These are phyloP conservation scores for Nothophoma quercina DNA, from an alignment of 2,329 filamentous ascomycete genomes.

Conservation along the genomic window DNA sequence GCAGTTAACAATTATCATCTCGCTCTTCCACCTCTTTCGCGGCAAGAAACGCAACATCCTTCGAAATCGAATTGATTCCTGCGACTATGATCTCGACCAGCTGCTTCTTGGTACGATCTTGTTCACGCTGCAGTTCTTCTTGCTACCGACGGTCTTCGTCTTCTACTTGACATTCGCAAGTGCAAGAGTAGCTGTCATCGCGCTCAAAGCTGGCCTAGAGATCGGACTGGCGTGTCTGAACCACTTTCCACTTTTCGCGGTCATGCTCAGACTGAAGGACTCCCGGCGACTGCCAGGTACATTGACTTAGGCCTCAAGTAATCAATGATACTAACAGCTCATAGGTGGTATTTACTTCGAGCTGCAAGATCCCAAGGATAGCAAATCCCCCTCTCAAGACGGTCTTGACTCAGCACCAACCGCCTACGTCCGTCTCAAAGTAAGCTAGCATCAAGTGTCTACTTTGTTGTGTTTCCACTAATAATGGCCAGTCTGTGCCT, in stretches of 20 bases:
- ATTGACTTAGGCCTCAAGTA: constrained; percentile 15
- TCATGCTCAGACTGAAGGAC: constrained; percentile 96
- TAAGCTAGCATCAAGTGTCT: constrained; percentile 46
- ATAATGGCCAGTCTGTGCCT: constrained; percentile 70
- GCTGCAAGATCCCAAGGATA: constrained; percentile 73
- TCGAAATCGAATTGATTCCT: constrained; percentile 96
- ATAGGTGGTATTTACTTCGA: constrained; percentile 85
- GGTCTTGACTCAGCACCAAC: constrained; percentile 62
- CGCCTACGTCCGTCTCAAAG: constrained; percentile 87
- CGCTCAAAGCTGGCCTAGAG: constrained; percentile 88
- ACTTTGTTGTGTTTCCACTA: neutral
- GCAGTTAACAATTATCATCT: constrained; percentile 96
- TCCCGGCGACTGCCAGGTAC: constrained; percentile 83
- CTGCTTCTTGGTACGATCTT: constrained; percentile 94
- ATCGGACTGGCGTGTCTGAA: constrained; percentile 93
- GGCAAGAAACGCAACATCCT: constrained; percentile 98
- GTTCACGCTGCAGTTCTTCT: constrained; percentile 93
- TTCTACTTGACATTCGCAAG: constrained; percentile 97
- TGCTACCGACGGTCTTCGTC: constrained; percentile 92
- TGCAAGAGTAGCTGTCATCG: constrained; percentile 93
- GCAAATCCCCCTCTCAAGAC: constrained; percentile 49
- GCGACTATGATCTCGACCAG: constrained; percentile 98
- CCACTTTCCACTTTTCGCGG: constrained; percentile 94
- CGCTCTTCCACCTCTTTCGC: constrained; percentile 97
- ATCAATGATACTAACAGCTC: neutral